A percentile compares a stretch with the other conserved stretches of the same genome.
Conservation (phyloP, 2,329 filamentous ascomycete species). For the Colletotrichum spinosum region DNA sequence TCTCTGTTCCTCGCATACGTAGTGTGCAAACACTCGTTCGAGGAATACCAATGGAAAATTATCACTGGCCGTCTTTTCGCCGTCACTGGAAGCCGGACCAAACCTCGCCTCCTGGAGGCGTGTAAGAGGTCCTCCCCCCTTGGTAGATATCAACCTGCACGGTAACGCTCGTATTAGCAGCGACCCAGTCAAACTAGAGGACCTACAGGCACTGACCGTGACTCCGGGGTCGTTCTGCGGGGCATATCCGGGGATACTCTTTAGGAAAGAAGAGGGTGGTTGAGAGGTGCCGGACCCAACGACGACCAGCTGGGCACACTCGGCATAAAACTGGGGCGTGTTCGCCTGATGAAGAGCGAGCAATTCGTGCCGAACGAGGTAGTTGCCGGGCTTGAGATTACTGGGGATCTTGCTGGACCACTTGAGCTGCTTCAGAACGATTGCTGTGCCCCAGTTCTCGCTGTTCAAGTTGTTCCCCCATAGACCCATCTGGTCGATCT, state of each 20-base stretch:
- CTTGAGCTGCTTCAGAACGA: slow-evolving; percentile 49
- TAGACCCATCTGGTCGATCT: slow-evolving; percentile 66
- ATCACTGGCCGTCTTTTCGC: not conserved
- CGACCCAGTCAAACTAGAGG: not conserved
- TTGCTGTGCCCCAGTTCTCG: slow-evolving; percentile 60
- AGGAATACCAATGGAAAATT: not conserved
- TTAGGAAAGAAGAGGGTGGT: slow-evolving; percentile 54
- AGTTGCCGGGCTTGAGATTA: slow-evolving; percentile 62
- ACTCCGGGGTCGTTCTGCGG: slow-evolving; percentile 61
- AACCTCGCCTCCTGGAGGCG: slow-evolving; percentile 4
- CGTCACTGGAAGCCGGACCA: slow-evolving; percentile 7
- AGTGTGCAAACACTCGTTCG: not conserved
- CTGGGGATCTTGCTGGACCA: slow-evolving; percentile 64
- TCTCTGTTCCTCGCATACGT: no score
- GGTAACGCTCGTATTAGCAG: not conserved
- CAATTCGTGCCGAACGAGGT: slow-evolving; percentile 68
- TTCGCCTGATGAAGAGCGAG: slow-evolving; percentile 67
- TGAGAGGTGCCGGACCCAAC: slow-evolving; percentile 58
- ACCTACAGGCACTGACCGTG: slow-evolving; percentile 46
- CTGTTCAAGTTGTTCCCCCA: slow-evolving; percentile 56
- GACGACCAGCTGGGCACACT: slow-evolving; percentile 66
- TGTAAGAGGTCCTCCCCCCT: slow-evolving; percentile 8
- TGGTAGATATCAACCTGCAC: slow-evolving; percentile 21
- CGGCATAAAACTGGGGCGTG: slow-evolving; percentile 64
- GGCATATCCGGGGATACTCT: slow-evolving; percentile 58